Conservation (phyloP, 192 early-diverging fungal species). For the Backusella morwellensis region DNA sequence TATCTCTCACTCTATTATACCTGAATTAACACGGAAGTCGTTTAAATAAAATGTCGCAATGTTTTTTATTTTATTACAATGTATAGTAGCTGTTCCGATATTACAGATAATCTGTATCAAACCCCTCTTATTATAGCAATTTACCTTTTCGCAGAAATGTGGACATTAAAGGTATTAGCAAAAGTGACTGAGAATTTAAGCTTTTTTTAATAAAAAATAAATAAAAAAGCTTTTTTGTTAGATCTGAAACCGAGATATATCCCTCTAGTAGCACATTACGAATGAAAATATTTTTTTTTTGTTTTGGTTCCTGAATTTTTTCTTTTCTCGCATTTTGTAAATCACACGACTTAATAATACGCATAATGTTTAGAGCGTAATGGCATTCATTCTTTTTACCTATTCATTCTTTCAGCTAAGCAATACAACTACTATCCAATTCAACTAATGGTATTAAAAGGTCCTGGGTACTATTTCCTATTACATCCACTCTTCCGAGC, state of each 20-base stretch:
- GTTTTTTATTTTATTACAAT: background rate
- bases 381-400: too few species aligned
- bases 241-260: background rate
- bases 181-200: constrained; percentile 1
- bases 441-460: background rate
- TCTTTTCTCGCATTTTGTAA: background rate
- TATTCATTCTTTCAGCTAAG: too few species aligned
- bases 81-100: background rate
- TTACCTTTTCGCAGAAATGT: background rate
- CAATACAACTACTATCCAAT: too few species aligned
- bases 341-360: background rate
- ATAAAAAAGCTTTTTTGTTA: background rate
- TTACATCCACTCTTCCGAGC: constrained; percentile 1
- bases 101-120: background rate
- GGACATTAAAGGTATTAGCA: background rate
- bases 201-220: background rate
- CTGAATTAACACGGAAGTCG: background rate
- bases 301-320: background rate
- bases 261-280: background rate
- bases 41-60: background rate
- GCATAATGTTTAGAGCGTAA: too few species aligned
- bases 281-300: background rate
- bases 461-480: background rate
- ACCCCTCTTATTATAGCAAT: background rate
- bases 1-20: background rate